Evolutionary conservation across 1,139 yeast species (phyloP).

Genomic region (Taphrina betulina): DNA sequence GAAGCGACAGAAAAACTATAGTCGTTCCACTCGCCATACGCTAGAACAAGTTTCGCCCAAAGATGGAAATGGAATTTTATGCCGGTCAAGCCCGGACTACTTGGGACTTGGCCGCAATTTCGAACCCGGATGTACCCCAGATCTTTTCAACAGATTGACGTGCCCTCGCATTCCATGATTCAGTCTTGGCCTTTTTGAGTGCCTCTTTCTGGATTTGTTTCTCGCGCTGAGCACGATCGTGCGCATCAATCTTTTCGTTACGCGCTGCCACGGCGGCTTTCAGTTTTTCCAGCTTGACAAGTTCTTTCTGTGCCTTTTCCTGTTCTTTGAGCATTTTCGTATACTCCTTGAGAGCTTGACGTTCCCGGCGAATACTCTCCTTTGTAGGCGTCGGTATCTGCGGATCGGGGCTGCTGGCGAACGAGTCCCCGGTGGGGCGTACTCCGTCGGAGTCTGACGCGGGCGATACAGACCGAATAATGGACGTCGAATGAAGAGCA

Average conservation of each 20-base stretch:
- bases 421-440: too few relatives aligned
- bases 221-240: conserved; percentile 14
- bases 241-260: conserved; percentile 18
- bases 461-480: too few relatives aligned
- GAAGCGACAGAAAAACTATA: too few relatives aligned
- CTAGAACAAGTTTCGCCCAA: too few relatives aligned
- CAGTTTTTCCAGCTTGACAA: neutral
- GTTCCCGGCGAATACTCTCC: conserved; percentile 1
- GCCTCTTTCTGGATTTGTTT: conserved; percentile 16
- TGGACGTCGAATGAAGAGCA: too few relatives aligned
- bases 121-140: neutral
- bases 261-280: conserved; percentile 12
- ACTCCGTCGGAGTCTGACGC: too few relatives aligned
- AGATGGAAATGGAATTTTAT: too few relatives aligned
- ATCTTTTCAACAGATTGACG: neutral
- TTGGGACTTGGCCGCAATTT: too few relatives aligned
- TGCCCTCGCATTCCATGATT: conserved; percentile 8
- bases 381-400: too few relatives aligned
- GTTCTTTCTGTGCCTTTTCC: conserved; percentile 14
- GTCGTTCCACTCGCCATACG: too few relatives aligned
- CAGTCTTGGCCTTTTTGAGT: neutral
- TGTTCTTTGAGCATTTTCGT: conserved; percentile 1
- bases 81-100: too few relatives aligned
- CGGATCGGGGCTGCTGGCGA: too few relatives aligned
- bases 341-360: neutral